Conservation (phyloP, 2,329 filamentous ascomycete genomes). For the Aureobasidium sp. region DNA sequence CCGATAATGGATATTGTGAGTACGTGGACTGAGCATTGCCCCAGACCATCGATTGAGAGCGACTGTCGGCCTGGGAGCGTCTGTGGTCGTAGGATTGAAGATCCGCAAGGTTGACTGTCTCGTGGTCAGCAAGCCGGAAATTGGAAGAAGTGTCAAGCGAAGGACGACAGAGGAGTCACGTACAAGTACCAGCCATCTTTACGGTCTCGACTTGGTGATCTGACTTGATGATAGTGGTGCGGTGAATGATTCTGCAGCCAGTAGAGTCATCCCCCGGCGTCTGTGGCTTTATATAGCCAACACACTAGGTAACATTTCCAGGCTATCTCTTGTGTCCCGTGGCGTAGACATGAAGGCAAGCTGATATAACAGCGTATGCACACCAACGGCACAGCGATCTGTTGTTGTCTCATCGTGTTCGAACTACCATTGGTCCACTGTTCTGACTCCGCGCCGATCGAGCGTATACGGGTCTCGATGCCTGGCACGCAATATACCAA, state of each 20-base stretch:
- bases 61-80: conserved; percentile 1
- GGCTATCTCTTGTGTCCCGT: neutral
- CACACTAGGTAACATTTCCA: neutral
- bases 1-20: conserved; percentile 5
- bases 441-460: neutral
- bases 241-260: neutral
- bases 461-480: conserved; percentile 5
- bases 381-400: neutral
- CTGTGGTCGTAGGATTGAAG: conserved; percentile 1
- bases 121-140: conserved; percentile 2
- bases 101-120: conserved; percentile 8
- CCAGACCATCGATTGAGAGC: neutral
- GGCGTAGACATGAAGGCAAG: conserved; percentile 7
- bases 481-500: conserved; percentile 13
- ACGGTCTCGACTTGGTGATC: neutral
- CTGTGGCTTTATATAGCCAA: conserved; percentile 7
- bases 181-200: neutral
- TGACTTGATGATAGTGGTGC: neutral
- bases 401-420: conserved; percentile 5
- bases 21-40: neutral
- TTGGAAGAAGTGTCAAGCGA: neutral
- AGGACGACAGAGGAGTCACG: neutral
- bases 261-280: neutral
- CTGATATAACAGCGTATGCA: neutral
- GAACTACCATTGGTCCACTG: conserved; percentile 2